Evolutionary conservation across 768 basidiomycete species (phyloP), one percentile per base, ranked within the genome.

Genomic region (Lentinula aciculospora): DNA sequence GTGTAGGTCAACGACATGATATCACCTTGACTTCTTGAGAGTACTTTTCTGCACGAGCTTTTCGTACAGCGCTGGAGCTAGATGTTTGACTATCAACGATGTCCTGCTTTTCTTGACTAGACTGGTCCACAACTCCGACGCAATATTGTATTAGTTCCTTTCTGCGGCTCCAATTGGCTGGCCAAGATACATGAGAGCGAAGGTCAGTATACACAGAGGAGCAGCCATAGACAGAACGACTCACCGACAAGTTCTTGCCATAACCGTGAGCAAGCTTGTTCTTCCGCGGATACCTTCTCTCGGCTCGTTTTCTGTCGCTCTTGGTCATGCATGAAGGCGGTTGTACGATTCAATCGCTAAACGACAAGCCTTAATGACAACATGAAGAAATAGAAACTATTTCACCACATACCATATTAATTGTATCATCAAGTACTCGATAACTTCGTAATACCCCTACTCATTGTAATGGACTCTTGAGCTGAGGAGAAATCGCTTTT

Each of bases 401-500:
- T 4, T 21, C 8, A 7, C 21, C 15, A 53, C 51, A 2, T 28
- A 53, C 51, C 51, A 91, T 89, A 39, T 79, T 81, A 62, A 94
- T 86, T 6, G 82, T 75, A 65, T 94, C 91, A 71, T 94, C 91
- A 13, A 93, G 73, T 63, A 77, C 82, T 65, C 91, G 80, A 69
- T 92, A 93, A 70, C 93, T 90, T 66, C 78, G 84, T 69, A 94
- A 76, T 64, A 93, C 82, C 60, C 91, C 92, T 94, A 67, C 49
- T 48, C 58, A 61, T 42, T n/a, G 7, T 5, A 40, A 8, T 19
- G 46, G 25, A 58, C n/a, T 47, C 40, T 13, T 31, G 40, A 48
- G 21, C n/a, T 21, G 32, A n/a, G 9, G 15, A 12, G 4, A 27
- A 28, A 7, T 21, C n/a, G 42, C 45, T 31, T 17, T 3, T 2